Percentiles rank a stretch among this genome's conserved stretches.
Conservation (phyloP, 2,329 filamentous ascomycete species). For the Calonectria hongkongensis region DNA sequence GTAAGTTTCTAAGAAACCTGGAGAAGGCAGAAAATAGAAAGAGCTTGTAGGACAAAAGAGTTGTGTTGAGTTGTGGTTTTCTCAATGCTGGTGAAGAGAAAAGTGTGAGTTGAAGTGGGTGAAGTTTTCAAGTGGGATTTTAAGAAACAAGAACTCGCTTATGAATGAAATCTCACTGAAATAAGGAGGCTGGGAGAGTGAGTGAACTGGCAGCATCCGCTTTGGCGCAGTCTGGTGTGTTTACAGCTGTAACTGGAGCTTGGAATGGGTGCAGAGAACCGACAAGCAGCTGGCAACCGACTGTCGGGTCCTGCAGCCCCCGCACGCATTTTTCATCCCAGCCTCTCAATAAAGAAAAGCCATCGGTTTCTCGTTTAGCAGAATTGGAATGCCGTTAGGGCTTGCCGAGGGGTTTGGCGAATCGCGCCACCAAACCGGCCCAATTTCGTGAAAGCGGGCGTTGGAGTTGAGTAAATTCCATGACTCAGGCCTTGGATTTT, state of each 20-base stretch:
- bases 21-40: neutral
- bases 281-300: constrained; percentile 23
- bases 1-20: neutral
- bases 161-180: constrained; percentile 2
- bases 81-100: constrained; percentile 12
- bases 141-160: constrained; percentile 10
- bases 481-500: neutral
- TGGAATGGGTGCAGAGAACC: constrained; percentile 1
- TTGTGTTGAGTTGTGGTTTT: constrained; percentile 10
- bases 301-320: neutral
- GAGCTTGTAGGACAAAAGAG: neutral
- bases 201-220: neutral
- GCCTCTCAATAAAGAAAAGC: neutral
- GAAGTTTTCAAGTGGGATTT: constrained; percentile 18
- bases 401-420: neutral
- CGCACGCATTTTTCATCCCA: neutral
- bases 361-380: too few relatives aligned
- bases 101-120: constrained; percentile 9
- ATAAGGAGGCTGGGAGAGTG: neutral
- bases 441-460: too few relatives aligned
- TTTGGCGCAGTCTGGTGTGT: neutral
- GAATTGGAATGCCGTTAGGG: too few relatives aligned
- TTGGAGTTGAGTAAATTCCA: neutral
- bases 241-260: constrained; percentile 27
- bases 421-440: neutral